Base-by-base conservation (phyloP, 2,329 filamentous ascomycete species). In the Diaporthe sp. region DNA sequence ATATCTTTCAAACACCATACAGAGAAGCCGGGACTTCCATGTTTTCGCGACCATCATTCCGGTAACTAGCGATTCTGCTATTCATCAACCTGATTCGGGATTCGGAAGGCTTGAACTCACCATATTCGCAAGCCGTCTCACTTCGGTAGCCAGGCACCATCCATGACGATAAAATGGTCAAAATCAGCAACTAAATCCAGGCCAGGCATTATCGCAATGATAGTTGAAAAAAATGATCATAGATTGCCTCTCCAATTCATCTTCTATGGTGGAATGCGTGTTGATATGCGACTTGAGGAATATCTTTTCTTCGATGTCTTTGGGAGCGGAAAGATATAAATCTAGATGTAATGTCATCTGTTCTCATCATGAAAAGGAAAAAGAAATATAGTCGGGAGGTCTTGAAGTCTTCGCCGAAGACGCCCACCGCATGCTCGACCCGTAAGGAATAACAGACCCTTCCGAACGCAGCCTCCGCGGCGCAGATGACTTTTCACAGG, bases 121-220 rank as follows among this genome's bases (percentile, higher is more conserved):
- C 65, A 30, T 27, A 12, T 17, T 4, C 42, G 6, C 10, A 30
- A 42, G n/a, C n/a, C 10, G 50, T 50, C 19, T 30, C 22, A 39
- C 22, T 72, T 51, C 22, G 59, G 63, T 47, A 75, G 37, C 27
- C 70, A 25, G 5, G 50, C 71, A 42, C 30, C 44, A 27, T 69
- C 56, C 9, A 76, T 55, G 17, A 72, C 37, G 3, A 74, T 25
- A 3, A 65, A 56, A 25, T 44, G 58, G 30, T 65, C 58, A 13
- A 69, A 69, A 42, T 72, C 37, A 7, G 35, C 65, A 30, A 63
- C 71, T 6, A 66, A 42, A 19, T 32, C 17, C 27, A 71, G 50
- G 9, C 74, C 22, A 50, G 71, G 51, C 15, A 61, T 71, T 12
- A 76, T 44, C 4, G 68, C 61, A 17, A 76, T 44, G 13, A 72